phyloP scores from a whole-genome alignment of 176 grass and related monocot species.

The Aegilops tauschii region DNA sequence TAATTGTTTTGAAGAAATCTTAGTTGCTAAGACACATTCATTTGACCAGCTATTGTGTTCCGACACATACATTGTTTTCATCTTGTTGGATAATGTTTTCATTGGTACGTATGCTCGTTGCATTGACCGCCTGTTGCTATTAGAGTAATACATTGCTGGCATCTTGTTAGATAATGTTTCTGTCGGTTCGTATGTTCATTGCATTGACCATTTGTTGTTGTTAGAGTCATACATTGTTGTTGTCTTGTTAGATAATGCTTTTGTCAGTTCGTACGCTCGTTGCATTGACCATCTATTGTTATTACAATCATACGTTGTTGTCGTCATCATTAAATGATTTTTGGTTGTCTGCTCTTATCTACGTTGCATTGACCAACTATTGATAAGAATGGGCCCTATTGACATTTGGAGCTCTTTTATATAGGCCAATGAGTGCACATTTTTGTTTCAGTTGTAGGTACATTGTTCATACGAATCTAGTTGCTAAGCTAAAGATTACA shows the following conservation, averaged over 20 bases:
- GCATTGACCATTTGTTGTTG: neutral
- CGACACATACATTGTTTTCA: neutral
- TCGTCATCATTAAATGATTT: too few species aligned
- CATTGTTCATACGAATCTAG: too few species aligned
- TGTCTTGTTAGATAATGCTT: neutral
- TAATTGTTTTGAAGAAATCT: neutral
- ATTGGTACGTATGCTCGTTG: neutral
- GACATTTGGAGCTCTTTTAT: neutral
- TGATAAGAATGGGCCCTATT: too few species aligned
- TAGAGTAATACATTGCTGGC: neutral
- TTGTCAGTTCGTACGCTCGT: neutral
- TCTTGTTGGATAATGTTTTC: too few species aligned
- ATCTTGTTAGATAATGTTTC: neutral
- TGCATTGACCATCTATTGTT: neutral
- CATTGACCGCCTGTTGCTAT: neutral
- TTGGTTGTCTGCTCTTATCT: too few species aligned
- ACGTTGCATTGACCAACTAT: neutral
- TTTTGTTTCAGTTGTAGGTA: too few species aligned
- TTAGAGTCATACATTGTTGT: neutral
- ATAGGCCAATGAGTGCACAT: neutral
- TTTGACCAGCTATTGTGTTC: neutral
- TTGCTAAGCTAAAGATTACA: too few species aligned
- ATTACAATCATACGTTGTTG: too few species aligned
- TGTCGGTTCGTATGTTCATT: neutral
- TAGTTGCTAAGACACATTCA: neutral